Evolutionary conservation across 2,329 filamentous ascomycete species (phyloP), one percentile per base, ranked within the genome.

Genomic region (Aspergillus bombycis): DNA sequence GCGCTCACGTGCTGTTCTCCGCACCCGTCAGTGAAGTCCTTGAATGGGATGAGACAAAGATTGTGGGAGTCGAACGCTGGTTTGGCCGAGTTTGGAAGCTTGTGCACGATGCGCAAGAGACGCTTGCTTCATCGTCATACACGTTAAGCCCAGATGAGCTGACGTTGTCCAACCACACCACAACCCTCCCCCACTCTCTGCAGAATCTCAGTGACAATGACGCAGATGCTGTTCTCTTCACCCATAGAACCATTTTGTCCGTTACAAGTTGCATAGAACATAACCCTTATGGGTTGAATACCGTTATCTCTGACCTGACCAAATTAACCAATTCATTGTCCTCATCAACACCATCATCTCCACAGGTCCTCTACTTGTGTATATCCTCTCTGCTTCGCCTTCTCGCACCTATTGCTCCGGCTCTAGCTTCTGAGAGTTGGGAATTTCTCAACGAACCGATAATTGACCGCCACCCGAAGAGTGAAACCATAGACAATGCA

Each of bases 1-100:
- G 93, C 61, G 92, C 92, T 4, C 93, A 97, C 74, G 91, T 97
- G 74, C 84, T 97, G 8, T 96, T 97, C 81, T 91, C 94, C 70
- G 93, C 93, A 0, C 92, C 93, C 0, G 91, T 96, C 16, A 88
- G 84, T 48, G 93, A 96, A 62, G 86, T 95, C 1, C 84, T 97
- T 1, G 91, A 95, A 75, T 97, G 93, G 93, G 92, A 96, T 60
- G 91, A 92, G 72, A 81, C 85, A 46, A 94, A 93, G 75, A 94
- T 97, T 57, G 82, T 88, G 0, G 93, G 93, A 2, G 86, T 96
- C 21, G 90, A 91, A 57, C 86, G 93, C 58, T 97, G 93, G 93
- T 84, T 96, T 19, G 82, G 84, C 4, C 85, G 91, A 23, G 74
- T 96, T 19, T 81, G 89, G 75, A 86, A 88, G 52, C 79, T 90